A percentile compares a stretch with the other conserved stretches of the same genome.
Evolutionary conservation across 805 yeast genomes (phyloP).

Genomic region (Citeromyces matritensis): DNA sequence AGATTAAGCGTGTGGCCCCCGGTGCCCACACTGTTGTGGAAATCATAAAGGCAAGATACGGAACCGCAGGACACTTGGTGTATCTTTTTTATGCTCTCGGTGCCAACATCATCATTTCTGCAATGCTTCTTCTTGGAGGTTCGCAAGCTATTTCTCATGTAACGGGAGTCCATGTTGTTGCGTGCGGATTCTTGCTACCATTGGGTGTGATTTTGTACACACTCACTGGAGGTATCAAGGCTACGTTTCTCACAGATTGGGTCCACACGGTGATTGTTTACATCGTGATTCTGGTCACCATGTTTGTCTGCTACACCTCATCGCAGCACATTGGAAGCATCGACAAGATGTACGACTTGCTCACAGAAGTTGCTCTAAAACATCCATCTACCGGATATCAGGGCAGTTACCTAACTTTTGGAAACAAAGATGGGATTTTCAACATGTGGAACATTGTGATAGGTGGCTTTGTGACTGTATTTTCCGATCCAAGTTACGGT

Average conservation of each 20-base stretch:
- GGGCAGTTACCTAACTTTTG: constrained; percentile 15
- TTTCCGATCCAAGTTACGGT: constrained; percentile 14
- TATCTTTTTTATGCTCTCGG: constrained; percentile 19
- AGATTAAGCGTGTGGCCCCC: constrained; percentile 24
- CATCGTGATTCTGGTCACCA: constrained; percentile 14
- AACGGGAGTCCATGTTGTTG: constrained; percentile 29
- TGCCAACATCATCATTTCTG: constrained; percentile 20
- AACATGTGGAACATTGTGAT: constrained; percentile 7
- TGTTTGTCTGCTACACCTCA: constrained; percentile 12
- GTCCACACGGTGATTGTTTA: constrained; percentile 30
- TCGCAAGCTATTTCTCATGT: constrained; percentile 22
- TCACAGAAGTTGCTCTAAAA: constrained; percentile 7
- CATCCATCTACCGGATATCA: constrained; percentile 7
- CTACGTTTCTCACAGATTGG: constrained; percentile 37
- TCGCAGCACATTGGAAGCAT: constrained; percentile 16
- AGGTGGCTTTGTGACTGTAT: constrained; percentile 13
- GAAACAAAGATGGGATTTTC: constrained; percentile 15
- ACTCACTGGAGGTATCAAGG: constrained; percentile 31
- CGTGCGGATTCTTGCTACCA: constrained; percentile 28
- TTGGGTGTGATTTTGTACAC: constrained; percentile 32
- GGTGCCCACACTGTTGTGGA: constrained; percentile 25
- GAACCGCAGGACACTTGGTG: constrained; percentile 18
- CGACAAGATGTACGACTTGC: constrained; percentile 16
- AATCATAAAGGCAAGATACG: constrained; percentile 19
- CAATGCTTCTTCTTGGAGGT: constrained; percentile 25